Conservation (phyloP, 768 basidiomycete species). For the Russula compacta region DNA sequence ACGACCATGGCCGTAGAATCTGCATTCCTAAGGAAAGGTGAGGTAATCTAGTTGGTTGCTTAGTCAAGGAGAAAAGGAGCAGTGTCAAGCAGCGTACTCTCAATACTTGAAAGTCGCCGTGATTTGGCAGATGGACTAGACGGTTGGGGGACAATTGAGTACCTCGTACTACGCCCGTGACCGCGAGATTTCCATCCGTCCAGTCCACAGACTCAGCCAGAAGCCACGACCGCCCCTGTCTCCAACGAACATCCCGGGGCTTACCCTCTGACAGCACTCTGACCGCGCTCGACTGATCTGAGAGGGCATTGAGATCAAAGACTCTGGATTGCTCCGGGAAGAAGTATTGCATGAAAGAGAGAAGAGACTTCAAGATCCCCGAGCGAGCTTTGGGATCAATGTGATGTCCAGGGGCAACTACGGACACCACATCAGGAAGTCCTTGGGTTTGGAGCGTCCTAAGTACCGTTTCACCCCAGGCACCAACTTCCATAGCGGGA, state of each 20-base stretch:
- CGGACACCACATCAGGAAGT: constrained; percentile 72
- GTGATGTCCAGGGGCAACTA: constrained; percentile 47
- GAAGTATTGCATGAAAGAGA: constrained; percentile 94
- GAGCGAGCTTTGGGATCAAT: constrained; percentile 55
- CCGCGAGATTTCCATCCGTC: constrained; percentile 55
- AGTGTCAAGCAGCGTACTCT: constrained; percentile 41
- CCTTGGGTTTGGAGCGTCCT: constrained; percentile 87
- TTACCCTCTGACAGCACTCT: constrained; percentile 79
- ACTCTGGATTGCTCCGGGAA: constrained; percentile 73
- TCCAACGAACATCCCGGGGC: constrained; percentile 72
- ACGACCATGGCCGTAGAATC: constrained; percentile 50
- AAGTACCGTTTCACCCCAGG: constrained; percentile 80
- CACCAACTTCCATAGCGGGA: constrained; percentile 69
- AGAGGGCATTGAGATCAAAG: constrained; percentile 54
- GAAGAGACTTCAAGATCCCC: constrained; percentile 73
- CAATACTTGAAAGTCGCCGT: constrained; percentile 79
- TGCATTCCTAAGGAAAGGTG: constrained; percentile 38
- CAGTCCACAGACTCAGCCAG: constrained; percentile 58
- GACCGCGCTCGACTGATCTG: constrained; percentile 65
- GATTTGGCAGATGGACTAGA: constrained; percentile 78
- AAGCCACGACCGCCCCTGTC: constrained; percentile 71
- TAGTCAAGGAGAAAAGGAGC: not conserved
- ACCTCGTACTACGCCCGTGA: constrained; percentile 86
- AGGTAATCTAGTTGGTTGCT: constrained; percentile 48
- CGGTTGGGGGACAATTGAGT: constrained; percentile 68